Base-by-base conservation (phyloP, 306 rosid genomes). In the Astragalus glycyphyllos region DNA sequence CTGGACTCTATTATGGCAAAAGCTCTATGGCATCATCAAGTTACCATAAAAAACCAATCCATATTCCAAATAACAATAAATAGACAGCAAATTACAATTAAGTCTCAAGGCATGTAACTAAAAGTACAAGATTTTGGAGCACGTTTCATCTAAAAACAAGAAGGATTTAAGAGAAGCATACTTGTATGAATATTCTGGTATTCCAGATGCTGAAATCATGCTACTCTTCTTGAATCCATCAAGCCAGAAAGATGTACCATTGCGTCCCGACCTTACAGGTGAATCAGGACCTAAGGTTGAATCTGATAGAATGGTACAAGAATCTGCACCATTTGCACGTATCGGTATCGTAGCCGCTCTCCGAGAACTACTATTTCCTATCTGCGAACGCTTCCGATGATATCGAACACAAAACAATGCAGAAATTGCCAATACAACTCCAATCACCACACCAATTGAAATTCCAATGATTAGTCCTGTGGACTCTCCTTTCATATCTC, bases 301-400 rank as follows among this genome's bases (percentile, higher is more conserved):
- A 81, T 95, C 97, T 4, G 99, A 95, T 48, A 89, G 61, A 14
- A 89, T 80, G 14, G 80, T 84, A 68, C 92, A 83, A 51, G 96
- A 85, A 71, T 91, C 96, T n/a, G 83, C 91, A 12, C 97, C 99
- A 72, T 91, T 91, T 56, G 89, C 76, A 1, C 99, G 96, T 35
- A 95, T 95, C 6, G 99, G 96, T 72, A 91, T 69, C 4, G 95
- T 80, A 7, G 96, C 90, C 2, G 99, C 91, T 67, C 96, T 83
- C 83, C 96, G 69, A 16, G 97, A 91, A 84, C 99, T 95, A 83
- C 96, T 95, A 83, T 84, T 95, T 26, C 97, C 99, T n/a, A 95
- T 91, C 85, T 95, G 97, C 0, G 96, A 86, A 2, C 87, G 83
- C 81, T 81, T 91, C 73, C 96, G 78, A 13, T 91, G 99, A 72